These are phyloP conservation scores for Klebsormidium nitens DNA, from an alignment of 139 green algal genomes.

Conservation along the genomic window DNA sequence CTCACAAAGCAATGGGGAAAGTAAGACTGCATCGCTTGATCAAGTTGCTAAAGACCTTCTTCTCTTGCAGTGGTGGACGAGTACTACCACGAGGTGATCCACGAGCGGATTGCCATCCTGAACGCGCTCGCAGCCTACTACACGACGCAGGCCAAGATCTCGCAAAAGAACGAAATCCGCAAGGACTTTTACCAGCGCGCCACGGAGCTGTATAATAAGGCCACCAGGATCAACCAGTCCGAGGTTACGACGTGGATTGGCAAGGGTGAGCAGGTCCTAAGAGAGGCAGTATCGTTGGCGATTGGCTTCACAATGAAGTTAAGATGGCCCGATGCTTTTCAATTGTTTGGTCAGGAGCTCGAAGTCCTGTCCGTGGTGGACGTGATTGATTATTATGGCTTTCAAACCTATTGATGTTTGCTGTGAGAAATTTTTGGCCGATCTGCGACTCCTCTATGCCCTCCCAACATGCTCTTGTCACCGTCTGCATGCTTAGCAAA, in stretches of 20 bases:
- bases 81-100: conserved; percentile 37
- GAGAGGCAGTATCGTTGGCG: too few relatives aligned
- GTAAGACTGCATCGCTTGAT: too few relatives aligned
- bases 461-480: neutral
- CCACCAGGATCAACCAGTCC: conserved; percentile 4
- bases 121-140: conserved; percentile 61
- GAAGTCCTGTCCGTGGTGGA: neutral
- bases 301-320: too few relatives aligned
- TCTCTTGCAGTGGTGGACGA: conserved; percentile 39
- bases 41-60: too few relatives aligned
- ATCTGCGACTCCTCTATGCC: neutral
- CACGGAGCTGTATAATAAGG: conserved; percentile 18
- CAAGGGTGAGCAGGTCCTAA: conserved; percentile 18
- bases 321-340: neutral
- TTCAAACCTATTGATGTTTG: neutral
- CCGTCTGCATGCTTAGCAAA: neutral
- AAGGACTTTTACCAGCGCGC: conserved; percentile 25
- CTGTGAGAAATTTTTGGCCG: neutral
- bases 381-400: neutral
- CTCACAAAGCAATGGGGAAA: too few relatives aligned
- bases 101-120: conserved; percentile 66
- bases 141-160: conserved; percentile 37
- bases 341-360: neutral
- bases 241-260: conserved; percentile 19
- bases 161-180: conserved; percentile 38